A percentile compares a stretch with the other conserved stretches of the same genome.
phyloP scores from a whole-genome alignment of 1,284 basidiomycete species.

The Ceratobasidium papillatum region DNA sequence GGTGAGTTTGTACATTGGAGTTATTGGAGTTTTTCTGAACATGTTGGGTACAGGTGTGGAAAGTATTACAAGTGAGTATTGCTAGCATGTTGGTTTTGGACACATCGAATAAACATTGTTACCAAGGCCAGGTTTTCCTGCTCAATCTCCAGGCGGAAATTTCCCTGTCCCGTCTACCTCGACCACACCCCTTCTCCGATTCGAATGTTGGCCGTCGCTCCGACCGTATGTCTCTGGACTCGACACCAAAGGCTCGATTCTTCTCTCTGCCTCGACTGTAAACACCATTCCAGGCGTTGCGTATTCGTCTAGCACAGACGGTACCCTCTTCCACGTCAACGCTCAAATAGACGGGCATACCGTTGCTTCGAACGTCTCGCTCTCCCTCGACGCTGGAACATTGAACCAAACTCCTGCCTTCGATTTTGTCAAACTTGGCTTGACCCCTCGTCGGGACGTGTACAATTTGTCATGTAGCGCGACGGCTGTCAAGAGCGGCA shows the following conservation, averaged over 20 bases:
- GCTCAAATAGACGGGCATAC: slow-evolving; percentile 56
- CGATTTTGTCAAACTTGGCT: slow-evolving; percentile 53
- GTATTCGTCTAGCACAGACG: slow-evolving; percentile 56
- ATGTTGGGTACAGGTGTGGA: slow-evolving; percentile 28
- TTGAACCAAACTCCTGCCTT: slow-evolving; percentile 56
- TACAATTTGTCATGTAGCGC: slow-evolving; percentile 66
- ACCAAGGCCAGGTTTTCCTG: slow-evolving; percentile 15
- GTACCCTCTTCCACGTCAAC: slow-evolving; percentile 54
- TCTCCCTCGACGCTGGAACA: slow-evolving; percentile 63
- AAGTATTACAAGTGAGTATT: slow-evolving; percentile 34
- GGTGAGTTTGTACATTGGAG: background rate
- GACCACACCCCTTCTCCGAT: slow-evolving; percentile 63
- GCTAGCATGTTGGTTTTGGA: background rate
- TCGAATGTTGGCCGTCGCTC: slow-evolving; percentile 72
- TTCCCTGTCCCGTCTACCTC: slow-evolving; percentile 64
- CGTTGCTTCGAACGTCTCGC: slow-evolving; percentile 57
- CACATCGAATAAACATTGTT: background rate
- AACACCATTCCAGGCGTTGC: slow-evolving; percentile 61
- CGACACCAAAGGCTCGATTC: slow-evolving; percentile 53
- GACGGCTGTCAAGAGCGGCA: slow-evolving; percentile 46
- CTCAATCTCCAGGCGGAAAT: slow-evolving; percentile 25
- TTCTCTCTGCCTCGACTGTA: slow-evolving; percentile 65
- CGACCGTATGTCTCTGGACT: slow-evolving; percentile 72
- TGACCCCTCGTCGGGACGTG: slow-evolving; percentile 58
- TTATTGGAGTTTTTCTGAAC: background rate